phyloP scores from a whole-genome alignment of 345 rosid genomes.

The Stellera chamaejasme region DNA sequence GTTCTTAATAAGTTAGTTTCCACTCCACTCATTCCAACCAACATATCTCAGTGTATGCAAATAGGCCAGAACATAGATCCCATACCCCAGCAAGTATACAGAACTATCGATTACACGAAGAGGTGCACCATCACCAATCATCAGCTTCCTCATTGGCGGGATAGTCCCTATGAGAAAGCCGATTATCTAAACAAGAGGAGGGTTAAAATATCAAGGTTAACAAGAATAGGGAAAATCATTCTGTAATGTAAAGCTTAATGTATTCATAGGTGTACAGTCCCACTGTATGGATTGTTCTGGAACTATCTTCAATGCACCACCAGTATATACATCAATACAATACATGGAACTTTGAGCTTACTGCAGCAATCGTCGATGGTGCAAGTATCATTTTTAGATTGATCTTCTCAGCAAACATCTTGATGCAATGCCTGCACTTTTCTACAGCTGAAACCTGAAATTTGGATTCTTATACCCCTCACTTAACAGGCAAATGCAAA shows the following conservation, averaged over 20 bases:
- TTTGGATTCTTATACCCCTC: slow-evolving; percentile 7
- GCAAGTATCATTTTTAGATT: slow-evolving; percentile 43
- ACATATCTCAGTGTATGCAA: no score
- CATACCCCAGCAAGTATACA: slow-evolving; percentile 45
- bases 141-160: slow-evolving; percentile 31
- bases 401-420: slow-evolving; percentile 14
- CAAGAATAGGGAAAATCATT: no score
- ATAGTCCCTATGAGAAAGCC: slow-evolving; percentile 43
- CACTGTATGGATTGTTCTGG: not conserved
- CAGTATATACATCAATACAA: not conserved
- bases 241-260: no score
- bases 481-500: not conserved
- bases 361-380: slow-evolving; percentile 55
- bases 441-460: slow-evolving; percentile 20
- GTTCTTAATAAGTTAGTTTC: no score
- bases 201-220: no score
- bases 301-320: not conserved
- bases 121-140: slow-evolving; percentile 49
- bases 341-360: slow-evolving; percentile 12
- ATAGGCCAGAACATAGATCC: not conserved
- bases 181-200: slow-evolving; percentile 27
- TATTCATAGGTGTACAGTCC: not conserved
- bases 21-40: no score
- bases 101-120: slow-evolving; percentile 53
- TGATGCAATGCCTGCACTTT: slow-evolving; percentile 19